A percentile compares a stretch with the other conserved stretches of the same genome.
Conservation (phyloP, 2,329 filamentous ascomycete species). For the Penicillium sp. region DNA sequence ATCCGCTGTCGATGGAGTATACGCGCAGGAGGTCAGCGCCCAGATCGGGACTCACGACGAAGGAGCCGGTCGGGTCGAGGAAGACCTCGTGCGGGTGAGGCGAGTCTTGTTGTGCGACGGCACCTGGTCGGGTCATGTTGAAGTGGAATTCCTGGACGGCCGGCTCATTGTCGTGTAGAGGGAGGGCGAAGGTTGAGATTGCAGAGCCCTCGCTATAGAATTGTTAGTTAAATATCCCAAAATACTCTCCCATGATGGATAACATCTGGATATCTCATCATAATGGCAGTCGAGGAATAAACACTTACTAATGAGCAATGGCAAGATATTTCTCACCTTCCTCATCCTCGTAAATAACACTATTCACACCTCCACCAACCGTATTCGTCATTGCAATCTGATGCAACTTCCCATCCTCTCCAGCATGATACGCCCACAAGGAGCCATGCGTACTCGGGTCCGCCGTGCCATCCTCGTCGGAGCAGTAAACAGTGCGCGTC, state of each 20-base stretch:
- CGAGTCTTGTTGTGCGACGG: conserved; percentile 58
- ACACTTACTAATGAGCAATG: conserved; percentile 48
- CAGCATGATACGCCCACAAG: conserved; percentile 34
- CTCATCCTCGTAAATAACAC: conserved; percentile 39
- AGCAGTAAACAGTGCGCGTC: conserved; percentile 41
- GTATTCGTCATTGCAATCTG: conserved; percentile 32
- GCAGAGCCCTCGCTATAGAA: conserved; percentile 37
- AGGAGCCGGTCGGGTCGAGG: conserved; percentile 69
- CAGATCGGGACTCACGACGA: conserved; percentile 69
- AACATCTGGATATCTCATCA: neutral
- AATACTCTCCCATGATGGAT: neutral
- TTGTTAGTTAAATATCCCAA: conserved; percentile 13
- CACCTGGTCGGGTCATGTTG: conserved; percentile 44
- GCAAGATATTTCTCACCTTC: conserved; percentile 38
- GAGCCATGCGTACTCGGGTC: conserved; percentile 37
- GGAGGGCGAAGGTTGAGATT: conserved; percentile 43
- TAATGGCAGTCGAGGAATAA: neutral
- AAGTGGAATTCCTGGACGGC: conserved; percentile 52
- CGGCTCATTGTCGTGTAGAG: conserved; percentile 24
- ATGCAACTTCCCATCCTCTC: conserved; percentile 28
- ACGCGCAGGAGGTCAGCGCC: conserved; percentile 67
- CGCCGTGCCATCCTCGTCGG: conserved; percentile 40
- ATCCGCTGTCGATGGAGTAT: conserved; percentile 58
- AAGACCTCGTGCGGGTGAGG: conserved; percentile 70
- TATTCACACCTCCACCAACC: conserved; percentile 42